phyloP scores from a whole-genome alignment of 1,284 basidiomycete genomes.

The Coriolopsis trogii region DNA sequence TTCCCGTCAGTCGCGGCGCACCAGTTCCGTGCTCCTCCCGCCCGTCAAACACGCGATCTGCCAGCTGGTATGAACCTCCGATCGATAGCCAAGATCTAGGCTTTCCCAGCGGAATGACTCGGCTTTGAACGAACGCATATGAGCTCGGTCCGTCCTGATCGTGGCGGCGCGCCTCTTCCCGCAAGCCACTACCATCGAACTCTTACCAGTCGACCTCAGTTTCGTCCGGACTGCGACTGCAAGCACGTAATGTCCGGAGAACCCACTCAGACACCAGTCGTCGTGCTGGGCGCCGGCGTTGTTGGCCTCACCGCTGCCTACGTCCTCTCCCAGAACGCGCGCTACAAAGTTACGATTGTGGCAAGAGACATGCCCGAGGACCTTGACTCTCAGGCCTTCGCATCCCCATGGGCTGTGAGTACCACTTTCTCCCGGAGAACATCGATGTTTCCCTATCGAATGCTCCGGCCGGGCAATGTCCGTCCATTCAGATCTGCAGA shows the following conservation, averaged over 20 bases:
- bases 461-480: not conserved
- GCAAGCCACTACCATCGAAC: not conserved
- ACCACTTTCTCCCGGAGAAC: not conserved
- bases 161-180: not conserved
- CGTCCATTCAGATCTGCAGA: no score
- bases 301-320: constrained; percentile 50
- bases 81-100: not conserved
- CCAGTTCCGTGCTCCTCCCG: no score
- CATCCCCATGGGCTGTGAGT: constrained; percentile 73
- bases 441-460: not conserved
- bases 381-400: constrained; percentile 58
- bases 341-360: constrained; percentile 56
- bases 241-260: constrained; percentile 6
- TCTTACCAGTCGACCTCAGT: not conserved
- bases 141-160: not conserved
- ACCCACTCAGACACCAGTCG: constrained; percentile 30
- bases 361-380: constrained; percentile 72
- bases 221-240: not conserved
- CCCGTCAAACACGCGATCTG: no score
- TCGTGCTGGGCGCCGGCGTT: constrained; percentile 58
- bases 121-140: not conserved
- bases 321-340: constrained; percentile 33
- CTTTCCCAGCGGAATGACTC: not conserved
- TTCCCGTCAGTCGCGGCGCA: no score
- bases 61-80: no score